Conservation (phyloP, 495 filamentous ascomycete genomes). For the Penicillium nucicola region DNA sequence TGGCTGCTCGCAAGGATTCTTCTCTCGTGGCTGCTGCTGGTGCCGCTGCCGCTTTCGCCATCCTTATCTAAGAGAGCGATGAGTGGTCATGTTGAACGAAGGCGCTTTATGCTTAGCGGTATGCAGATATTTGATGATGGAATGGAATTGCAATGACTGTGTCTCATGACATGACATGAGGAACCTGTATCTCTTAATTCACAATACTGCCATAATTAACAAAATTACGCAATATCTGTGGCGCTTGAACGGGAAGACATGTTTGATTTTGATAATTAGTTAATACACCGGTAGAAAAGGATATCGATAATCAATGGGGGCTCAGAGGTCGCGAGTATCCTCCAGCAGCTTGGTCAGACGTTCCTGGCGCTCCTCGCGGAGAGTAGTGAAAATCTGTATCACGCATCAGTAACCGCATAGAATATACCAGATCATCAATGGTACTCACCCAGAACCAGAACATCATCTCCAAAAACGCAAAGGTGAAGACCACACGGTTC, state of each 20-base stretch:
- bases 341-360: conserved; percentile 33
- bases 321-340: conserved; percentile 23
- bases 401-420: conserved; percentile 39
- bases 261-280: conserved; percentile 5
- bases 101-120: not conserved
- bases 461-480: conserved; percentile 78
- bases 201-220: not conserved
- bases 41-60: conserved; percentile 31
- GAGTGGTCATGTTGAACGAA: not conserved
- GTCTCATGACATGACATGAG: not conserved
- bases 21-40: conserved; percentile 34
- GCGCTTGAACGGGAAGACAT: not conserved
- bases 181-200: not conserved
- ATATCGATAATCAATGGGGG: not conserved
- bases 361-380: conserved; percentile 46
- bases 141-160: not conserved
- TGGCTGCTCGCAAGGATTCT: conserved; percentile 39
- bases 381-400: conserved; percentile 46
- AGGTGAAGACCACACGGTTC: conserved; percentile 79
- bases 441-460: conserved; percentile 81
- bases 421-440: not conserved
- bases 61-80: conserved; percentile 23
- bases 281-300: conserved; percentile 10
- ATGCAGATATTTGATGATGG: not conserved
- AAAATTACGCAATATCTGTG: not conserved